Evolutionary conservation across 164 flowering plant genomes (phyloP), one percentile per base, ranked within the genome.

Genomic region (Chimonanthus praecox): DNA sequence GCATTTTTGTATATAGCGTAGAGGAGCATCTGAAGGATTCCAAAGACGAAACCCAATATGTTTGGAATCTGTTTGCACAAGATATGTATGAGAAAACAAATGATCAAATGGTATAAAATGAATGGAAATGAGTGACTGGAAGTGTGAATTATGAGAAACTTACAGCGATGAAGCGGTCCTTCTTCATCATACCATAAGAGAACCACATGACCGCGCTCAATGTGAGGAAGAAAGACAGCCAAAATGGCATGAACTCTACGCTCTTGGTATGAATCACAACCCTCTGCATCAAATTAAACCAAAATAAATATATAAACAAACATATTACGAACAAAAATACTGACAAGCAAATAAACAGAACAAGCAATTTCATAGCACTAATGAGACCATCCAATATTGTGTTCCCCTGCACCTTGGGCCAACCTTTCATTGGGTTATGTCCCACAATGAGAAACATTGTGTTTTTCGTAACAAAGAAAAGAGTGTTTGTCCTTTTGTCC

Each of bases 181-280:
- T 84, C 8, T 76, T 69, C 33, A 89, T 74, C n/a, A 89, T 65
- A 0, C 96, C 96, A 64, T 91, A 89, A 62, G 77, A 83, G 85
- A 91, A 89, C 96, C 96, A 91, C 85, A 79, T 78, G 51, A 89
- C 78, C 7, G 93, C 96, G 43, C 87, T 83, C 21, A 89, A 7
- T 0, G 92, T 89, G 71, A 91, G 89, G 80, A 83, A 91, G 68
- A 87, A 80, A 3, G 92, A 89, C 49, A 91, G 67, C 13, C 70
- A 73, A 54, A 89, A 84, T 3, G 96, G 96, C 96, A 91, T 91
- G 84, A 78, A 89, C 78, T 89, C 97, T 6, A 88, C 92, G 54
- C 97, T 89, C 79, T 84, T 89, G 6, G 92, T 91, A 51, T 74
- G 79, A 47, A 89, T 88, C 6, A 89, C 97, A 76, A 80, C 77